phyloP scores from a whole-genome alignment of 2,329 filamentous ascomycete species.

The Domatiomyces catenatus region DNA sequence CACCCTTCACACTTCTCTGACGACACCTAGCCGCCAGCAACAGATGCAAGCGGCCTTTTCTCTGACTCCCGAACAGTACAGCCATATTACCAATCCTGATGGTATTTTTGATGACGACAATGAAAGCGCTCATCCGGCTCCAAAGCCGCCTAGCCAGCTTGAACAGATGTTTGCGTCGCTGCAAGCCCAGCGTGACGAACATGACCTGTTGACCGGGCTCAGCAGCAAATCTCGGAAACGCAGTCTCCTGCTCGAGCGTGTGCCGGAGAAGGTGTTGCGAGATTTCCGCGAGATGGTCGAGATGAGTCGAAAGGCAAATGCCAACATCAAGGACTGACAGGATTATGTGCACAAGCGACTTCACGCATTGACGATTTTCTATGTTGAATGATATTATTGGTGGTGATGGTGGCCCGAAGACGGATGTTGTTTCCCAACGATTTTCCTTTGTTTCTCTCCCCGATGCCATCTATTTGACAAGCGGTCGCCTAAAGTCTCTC shows the following conservation, averaged over 20 bases:
- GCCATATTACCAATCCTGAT: conserved; percentile 61
- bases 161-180: conserved; percentile 61
- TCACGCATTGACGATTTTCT: background rate
- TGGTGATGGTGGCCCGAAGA: background rate
- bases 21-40: conserved; percentile 66
- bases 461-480: background rate
- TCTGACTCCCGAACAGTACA: conserved; percentile 75
- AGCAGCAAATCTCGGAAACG: conserved; percentile 72
- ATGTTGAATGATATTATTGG: background rate
- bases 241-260: conserved; percentile 85
- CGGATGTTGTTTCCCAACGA: background rate
- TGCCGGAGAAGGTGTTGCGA: conserved; percentile 77
- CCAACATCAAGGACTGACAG: background rate
- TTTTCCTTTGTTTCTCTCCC: background rate
- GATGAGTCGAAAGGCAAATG: background rate
- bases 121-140: conserved; percentile 12
- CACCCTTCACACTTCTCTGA: conserved; percentile 52
- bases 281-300: conserved; percentile 87
- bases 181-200: conserved; percentile 52
- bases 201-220: conserved; percentile 39
- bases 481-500: background rate
- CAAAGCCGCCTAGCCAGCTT: conserved; percentile 25
- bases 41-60: conserved; percentile 78
- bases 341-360: background rate
- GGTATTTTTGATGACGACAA: conserved; percentile 40